These are phyloP conservation scores for Agaricus blazei DNA, from an alignment of 768 basidiomycete species.

Conservation along the genomic window DNA sequence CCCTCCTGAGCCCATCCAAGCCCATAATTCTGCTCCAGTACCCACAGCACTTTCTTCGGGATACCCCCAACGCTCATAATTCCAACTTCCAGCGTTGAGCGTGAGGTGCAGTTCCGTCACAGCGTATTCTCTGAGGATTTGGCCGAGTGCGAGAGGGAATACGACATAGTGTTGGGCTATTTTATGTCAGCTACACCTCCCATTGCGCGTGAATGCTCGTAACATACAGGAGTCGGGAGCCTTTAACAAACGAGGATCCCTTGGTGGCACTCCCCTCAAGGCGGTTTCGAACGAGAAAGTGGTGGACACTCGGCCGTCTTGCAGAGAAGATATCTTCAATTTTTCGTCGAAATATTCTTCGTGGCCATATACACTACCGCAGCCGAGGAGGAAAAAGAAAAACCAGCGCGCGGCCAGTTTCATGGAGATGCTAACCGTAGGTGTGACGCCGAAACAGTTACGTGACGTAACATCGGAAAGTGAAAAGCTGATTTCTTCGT, in stretches of 20 bases:
- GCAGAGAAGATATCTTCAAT: constrained; percentile 45
- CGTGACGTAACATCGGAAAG: not conserved
- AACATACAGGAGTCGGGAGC: constrained; percentile 44
- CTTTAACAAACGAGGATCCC: constrained; percentile 47
- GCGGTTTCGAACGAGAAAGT: constrained; percentile 77
- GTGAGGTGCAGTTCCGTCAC: constrained; percentile 87
- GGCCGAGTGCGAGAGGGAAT: constrained; percentile 82
- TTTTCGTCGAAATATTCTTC: constrained; percentile 48
- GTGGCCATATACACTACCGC: constrained; percentile 14
- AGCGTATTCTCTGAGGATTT: constrained; percentile 80
- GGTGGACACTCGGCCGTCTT: constrained; percentile 79
- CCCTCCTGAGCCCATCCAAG: constrained; percentile 78
- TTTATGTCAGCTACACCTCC: not conserved
- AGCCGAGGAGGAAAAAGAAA: constrained; percentile 4
- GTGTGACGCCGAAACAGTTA: not conserved
- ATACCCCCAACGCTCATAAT: constrained; percentile 78
- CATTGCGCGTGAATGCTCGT: not conserved
- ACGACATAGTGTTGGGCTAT: constrained; percentile 82
- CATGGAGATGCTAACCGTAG: not conserved
- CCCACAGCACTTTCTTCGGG: constrained; percentile 74
- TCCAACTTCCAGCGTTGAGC: constrained; percentile 90
- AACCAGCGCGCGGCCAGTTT: constrained; percentile 7
- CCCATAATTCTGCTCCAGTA: constrained; percentile 86
- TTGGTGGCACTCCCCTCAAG: constrained; percentile 46
- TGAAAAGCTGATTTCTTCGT: not conserved